These are phyloP conservation scores for Quercus robur DNA, from an alignment of 306 rosid genomes.

Conservation along the genomic window DNA sequence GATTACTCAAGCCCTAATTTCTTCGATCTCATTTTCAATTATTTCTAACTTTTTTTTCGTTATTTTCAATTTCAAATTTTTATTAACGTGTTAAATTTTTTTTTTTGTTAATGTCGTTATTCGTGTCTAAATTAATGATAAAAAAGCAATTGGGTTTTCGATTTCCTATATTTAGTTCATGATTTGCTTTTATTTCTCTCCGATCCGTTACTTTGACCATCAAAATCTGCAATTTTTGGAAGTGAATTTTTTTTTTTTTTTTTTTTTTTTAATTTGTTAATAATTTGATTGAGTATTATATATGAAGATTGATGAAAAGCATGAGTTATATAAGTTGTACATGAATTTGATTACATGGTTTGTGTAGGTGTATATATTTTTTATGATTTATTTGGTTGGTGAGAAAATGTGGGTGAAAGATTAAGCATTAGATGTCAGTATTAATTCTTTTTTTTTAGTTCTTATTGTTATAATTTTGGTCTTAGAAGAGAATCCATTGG, in stretches of 20 bases:
- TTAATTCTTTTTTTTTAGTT: background rate
- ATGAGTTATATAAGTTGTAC: background rate
- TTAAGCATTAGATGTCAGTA: background rate
- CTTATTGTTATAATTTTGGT: background rate
- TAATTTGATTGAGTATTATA: background rate
- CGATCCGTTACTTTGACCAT: conserved; percentile 10
- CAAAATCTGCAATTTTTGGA: background rate
- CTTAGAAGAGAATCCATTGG: background rate
- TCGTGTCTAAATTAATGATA: background rate
- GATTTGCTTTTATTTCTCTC: background rate
- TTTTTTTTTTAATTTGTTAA: background rate
- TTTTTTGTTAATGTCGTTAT: background rate
- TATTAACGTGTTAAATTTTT: background rate
- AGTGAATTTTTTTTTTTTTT: background rate
- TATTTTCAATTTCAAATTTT: no score
- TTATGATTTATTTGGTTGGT: background rate
- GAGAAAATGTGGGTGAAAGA: background rate
- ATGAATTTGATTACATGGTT: background rate
- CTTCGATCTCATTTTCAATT: background rate
- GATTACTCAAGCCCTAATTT: background rate
- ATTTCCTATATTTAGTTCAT: background rate
- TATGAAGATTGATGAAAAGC: background rate
- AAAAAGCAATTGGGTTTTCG: background rate
- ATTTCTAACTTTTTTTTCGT: background rate
- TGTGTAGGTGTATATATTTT: background rate